Evolutionary conservation across 352 stramenopile species (phyloP).

Genomic region (Phytophthora litchii): DNA sequence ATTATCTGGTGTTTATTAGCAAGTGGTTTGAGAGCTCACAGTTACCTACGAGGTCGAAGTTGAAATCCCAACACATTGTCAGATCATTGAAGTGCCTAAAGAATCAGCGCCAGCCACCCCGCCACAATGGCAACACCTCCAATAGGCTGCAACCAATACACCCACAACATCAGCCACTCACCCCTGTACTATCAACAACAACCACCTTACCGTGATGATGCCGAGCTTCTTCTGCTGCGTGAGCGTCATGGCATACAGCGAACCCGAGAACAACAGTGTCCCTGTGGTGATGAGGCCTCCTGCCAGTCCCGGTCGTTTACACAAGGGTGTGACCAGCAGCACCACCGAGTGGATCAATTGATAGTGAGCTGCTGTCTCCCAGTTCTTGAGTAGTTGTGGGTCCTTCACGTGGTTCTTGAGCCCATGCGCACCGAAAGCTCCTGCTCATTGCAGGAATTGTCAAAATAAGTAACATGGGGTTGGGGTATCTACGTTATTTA

Average conservation of each 20-base stretch:
- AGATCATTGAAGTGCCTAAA: constrained; percentile 37
- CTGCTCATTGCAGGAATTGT: constrained; percentile 29
- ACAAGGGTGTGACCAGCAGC: constrained; percentile 69
- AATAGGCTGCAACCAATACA: constrained; percentile 49
- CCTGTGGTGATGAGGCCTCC: constrained; percentile 66
- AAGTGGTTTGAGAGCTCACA: not conserved
- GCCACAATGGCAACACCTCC: constrained; percentile 71
- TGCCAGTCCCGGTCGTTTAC: constrained; percentile 59
- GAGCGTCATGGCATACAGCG: constrained; percentile 79
- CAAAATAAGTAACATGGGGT: constrained; percentile 2
- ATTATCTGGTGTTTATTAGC: not conserved
- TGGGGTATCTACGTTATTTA: constrained; percentile 3
- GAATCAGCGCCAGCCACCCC: constrained; percentile 71
- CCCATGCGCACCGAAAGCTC: constrained; percentile 79
- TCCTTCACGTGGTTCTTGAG: constrained; percentile 73
- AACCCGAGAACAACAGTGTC: constrained; percentile 80
- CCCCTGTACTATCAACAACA: not conserved
- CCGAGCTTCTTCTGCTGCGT: constrained; percentile 77
- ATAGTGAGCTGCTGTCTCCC: constrained; percentile 83
- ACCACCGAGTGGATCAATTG: constrained; percentile 82
- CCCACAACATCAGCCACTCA: constrained; percentile 4
- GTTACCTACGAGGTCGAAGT: no score
- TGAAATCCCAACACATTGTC: no score
- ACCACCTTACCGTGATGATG: constrained; percentile 65
- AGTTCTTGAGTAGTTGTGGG: constrained; percentile 84